Evolutionary conservation across 2,329 filamentous ascomycete genomes (phyloP), one percentile per base, ranked within the genome.

Genomic region (Knufia fluminis): DNA sequence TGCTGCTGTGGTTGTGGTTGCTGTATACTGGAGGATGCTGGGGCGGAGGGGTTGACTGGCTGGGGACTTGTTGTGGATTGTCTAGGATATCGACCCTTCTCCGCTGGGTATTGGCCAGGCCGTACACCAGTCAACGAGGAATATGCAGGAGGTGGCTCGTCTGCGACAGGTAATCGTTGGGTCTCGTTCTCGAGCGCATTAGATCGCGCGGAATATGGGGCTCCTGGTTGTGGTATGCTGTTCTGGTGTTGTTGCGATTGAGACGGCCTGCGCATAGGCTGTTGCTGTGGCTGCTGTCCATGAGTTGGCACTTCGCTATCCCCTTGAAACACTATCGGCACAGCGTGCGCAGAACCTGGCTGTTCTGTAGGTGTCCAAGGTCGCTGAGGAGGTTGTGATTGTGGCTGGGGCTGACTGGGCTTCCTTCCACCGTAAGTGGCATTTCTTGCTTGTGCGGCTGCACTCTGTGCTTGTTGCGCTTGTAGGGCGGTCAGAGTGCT

Each of bases 321-420:
- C 4, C 92, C 92, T 68, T 96, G 91, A 59, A 96, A 97, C 1
- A 94, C 85, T 0, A 86, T 89, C 1, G 91, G 89, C 24, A 89
- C 89, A 0, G 90, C 90, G 69, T 95, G 88, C 3, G 88, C 87
- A 46, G 89, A 84, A 54, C 88, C 89, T 1, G 90, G 89, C 50
- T 82, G 77, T 65, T 98, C 92, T 2, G 92, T 97, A 1, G 92
- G 92, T 8, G 91, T 97, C 92, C 91, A 97, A 24, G 90, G 90
- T 42, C 91, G 78, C 22, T 75, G 63, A 32, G 69, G 64, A 26
- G 66, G 50, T 58, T 64, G 39, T 61, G 59, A 22, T 68, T 66
- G 51, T 50, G 52, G 64, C 38, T 61, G 60, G 9, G 33, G 17
- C 26, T 48, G 45, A 10, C 57, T 62, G 36, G 63, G 62, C 46